Base-by-base conservation (phyloP, 176 grass and related monocot species). In the Aegilops umbellulata region DNA sequence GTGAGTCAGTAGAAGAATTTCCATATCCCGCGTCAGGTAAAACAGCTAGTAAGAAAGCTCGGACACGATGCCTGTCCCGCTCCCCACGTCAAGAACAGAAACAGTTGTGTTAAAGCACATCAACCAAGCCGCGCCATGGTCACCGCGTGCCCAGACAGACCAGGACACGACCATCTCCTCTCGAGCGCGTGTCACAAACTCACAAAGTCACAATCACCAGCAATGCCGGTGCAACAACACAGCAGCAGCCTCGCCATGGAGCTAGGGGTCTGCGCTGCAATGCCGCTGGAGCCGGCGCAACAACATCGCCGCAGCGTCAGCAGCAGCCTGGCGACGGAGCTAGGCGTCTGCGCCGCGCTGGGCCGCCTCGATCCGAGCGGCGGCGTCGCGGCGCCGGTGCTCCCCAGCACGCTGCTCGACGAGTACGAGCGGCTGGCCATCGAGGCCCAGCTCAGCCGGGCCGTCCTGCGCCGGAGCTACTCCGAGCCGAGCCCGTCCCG, bases 401-500 rank as follows among this genome's bases (percentile, higher is more conserved):
- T 29, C 13, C 68, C 64, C 23, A 74, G 30, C 14, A 94, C 77
- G 16, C 80, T 91, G 25, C 86, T 94, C 13, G 89, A 94, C 39
- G 87, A 91, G 42, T 91, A 82, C 29, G 87, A 94, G 87, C 77
- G 87, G 76, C 46, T 82, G 76, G 81, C 70, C 36, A 64, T 94
- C 61, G 87, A 89, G 63, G 55, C 88, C 61, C 89, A 94, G 61
- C 65, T 94, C 15, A 89, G 86, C 81, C 67, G 44, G 8, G 60
- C 76, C 55, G 86, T 94, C 53, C 75, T 94, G 46, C 80, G 84
- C 30, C 86, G 89, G 69, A 92, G 89, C 84, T 85, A 89, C 70
- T 87, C 92, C n/a, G 84, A 64, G 69, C 89, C 89, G 13, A 92
- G 76, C 77, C 84, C 87, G 34, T 82, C 84, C 32, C 22, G 84